These are phyloP conservation scores for Clavispora santaluciae DNA, from an alignment of 805 yeast species.

Conservation along the genomic window DNA sequence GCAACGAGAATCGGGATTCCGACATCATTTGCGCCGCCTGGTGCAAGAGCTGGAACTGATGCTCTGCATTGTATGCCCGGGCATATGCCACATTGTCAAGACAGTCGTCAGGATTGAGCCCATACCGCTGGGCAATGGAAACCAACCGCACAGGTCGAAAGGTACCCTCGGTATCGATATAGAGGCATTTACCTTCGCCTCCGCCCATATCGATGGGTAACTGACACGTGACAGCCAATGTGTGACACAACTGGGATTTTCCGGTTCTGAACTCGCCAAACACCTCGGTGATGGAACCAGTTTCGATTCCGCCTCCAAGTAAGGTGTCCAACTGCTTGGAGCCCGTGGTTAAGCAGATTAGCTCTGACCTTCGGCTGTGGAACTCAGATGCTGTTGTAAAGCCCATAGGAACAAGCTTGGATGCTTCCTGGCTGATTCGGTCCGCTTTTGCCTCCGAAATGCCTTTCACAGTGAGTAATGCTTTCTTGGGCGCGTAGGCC, in stretches of 20 bases:
- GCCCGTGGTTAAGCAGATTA: conserved; percentile 92
- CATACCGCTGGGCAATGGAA: conserved; percentile 87
- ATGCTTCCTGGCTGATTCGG: conserved; percentile 73
- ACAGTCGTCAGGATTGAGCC: conserved; percentile 90
- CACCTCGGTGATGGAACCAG: conserved; percentile 93
- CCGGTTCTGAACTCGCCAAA: conserved; percentile 98
- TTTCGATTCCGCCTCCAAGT: conserved; percentile 94
- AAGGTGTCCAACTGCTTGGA: conserved; percentile 90
- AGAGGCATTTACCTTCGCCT: conserved; percentile 95
- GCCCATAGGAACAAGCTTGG: conserved; percentile 88
- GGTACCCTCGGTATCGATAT: conserved; percentile 96
- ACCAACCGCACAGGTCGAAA: conserved; percentile 88
- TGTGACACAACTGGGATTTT: conserved; percentile 94
- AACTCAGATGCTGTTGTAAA: conserved; percentile 96
- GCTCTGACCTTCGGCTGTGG: conserved; percentile 82
- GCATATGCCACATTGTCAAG: conserved; percentile 96
- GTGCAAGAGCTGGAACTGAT: conserved; percentile 78
- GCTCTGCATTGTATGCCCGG: conserved; percentile 95
- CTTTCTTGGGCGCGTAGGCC: conserved; percentile 88
- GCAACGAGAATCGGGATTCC: conserved; percentile 80
- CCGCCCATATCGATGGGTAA: conserved; percentile 96
- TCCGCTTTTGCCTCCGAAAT: conserved; percentile 96
- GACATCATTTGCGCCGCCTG: conserved; percentile 97
- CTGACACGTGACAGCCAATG: conserved; percentile 94
- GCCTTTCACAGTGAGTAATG: conserved; percentile 74